Percentiles rank a stretch among this genome's conserved stretches.
Conservation (phyloP, 257 asterid genomes). For the Osmanthus fragrans region DNA sequence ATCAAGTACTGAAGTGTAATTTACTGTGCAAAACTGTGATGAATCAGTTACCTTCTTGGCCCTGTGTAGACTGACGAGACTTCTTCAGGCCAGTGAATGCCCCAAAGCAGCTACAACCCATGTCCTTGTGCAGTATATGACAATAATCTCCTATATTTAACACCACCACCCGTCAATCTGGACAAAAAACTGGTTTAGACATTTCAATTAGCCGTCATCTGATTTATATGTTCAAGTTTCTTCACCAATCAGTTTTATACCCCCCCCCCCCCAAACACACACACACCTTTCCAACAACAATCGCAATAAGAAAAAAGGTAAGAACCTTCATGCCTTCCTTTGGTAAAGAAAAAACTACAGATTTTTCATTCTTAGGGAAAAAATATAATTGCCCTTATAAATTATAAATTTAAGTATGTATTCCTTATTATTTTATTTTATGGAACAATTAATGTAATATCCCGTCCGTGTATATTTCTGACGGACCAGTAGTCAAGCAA, state of each 20-base stretch:
- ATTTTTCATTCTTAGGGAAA: slow-evolving; percentile 9
- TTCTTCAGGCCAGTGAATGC: slow-evolving; percentile 32
- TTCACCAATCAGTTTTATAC: slow-evolving; percentile 18
- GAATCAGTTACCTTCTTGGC: slow-evolving; percentile 55
- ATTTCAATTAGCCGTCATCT: slow-evolving; percentile 28
- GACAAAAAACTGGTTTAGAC: slow-evolving; percentile 23
- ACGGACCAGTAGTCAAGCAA: not conserved
- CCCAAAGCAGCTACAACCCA: slow-evolving; percentile 77
- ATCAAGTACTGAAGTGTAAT: not conserved
- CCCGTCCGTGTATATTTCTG: not conserved
- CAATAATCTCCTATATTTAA: slow-evolving; percentile 27
- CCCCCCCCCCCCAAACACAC: not conserved
- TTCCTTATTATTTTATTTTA: not conserved
- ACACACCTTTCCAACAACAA: slow-evolving; percentile 18
- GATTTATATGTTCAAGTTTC: slow-evolving; percentile 22
- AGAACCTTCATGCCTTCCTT: not conserved
- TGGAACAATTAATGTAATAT: not conserved
- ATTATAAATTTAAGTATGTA: slow-evolving; percentile 8
- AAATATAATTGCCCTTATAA: not conserved
- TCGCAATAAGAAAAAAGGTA: not conserved
- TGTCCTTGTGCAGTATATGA: slow-evolving; percentile 36
- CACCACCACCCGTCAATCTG: slow-evolving; percentile 26
- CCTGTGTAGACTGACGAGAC: slow-evolving; percentile 35
- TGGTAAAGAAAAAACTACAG: not conserved
- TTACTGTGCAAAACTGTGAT: not conserved